A percentile compares a stretch with the other conserved stretches of the same genome.
phyloP scores from a whole-genome alignment of 371 early-diverging fungal species.

The Capniomyces stellatus region DNA sequence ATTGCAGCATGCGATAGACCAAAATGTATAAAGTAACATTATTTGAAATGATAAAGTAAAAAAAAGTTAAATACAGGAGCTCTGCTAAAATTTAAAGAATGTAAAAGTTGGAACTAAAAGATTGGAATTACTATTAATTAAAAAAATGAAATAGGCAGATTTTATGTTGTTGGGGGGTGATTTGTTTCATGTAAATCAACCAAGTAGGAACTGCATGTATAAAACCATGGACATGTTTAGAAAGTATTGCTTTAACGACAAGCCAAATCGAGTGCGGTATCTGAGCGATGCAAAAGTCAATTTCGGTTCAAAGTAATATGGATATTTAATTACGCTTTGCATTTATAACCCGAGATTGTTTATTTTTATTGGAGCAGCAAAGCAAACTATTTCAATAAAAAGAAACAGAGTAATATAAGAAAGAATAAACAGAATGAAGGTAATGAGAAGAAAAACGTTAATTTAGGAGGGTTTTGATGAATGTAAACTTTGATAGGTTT shows the following conservation, averaged over 20 bases:
- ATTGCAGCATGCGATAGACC: constrained; percentile 43
- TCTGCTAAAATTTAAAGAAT: too few relatives aligned
- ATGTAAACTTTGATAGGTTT: too few relatives aligned
- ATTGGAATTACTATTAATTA: too few relatives aligned
- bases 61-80: too few relatives aligned
- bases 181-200: constrained; percentile 95
- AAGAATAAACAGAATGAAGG: too few relatives aligned
- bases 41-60: too few relatives aligned
- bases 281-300: constrained; percentile 56
- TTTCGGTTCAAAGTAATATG: constrained; percentile 32
- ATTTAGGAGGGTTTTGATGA: too few relatives aligned
- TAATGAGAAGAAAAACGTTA: too few relatives aligned
- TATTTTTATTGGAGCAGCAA: neutral
- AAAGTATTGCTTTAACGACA: constrained; percentile 66
- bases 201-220: constrained; percentile 69
- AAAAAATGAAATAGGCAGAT: constrained; percentile 47
- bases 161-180: constrained; percentile 96
- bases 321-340: neutral
- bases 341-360: neutral
- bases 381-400: neutral
- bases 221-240: constrained; percentile 59
- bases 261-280: constrained; percentile 48
- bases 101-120: too few relatives aligned
- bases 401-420: too few relatives aligned
- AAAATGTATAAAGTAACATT: neutral